phyloP scores from a whole-genome alignment of 2,329 filamentous ascomycete species.

The Nothopassalora personata region DNA sequence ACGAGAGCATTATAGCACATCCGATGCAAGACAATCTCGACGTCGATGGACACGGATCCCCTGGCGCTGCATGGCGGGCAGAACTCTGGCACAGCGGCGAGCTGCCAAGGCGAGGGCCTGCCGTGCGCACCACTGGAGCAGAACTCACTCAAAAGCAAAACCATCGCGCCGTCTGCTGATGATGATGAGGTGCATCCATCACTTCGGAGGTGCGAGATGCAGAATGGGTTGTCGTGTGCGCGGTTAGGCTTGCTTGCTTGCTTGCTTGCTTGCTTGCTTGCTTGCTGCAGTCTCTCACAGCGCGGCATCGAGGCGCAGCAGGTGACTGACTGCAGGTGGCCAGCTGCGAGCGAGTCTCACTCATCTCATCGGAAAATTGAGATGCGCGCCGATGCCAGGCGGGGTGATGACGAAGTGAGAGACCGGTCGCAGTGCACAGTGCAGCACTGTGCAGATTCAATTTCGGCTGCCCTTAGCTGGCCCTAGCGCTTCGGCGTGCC shows the following conservation, averaged over 20 bases:
- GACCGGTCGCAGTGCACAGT: not conserved
- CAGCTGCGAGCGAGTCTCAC: not conserved
- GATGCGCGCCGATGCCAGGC: not conserved
- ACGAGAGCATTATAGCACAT: not conserved
- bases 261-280: too few relatives aligned
- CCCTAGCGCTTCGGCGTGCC: not conserved
- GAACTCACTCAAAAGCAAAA: not conserved
- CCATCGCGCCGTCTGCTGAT: not conserved
- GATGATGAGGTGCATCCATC: too few relatives aligned
- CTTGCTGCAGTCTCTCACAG: not conserved
- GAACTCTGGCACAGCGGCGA: not conserved
- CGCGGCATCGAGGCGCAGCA: not conserved
- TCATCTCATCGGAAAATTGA: too few relatives aligned
- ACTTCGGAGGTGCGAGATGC: too few relatives aligned
- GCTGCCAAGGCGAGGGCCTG: not conserved
- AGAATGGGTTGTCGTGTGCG: not conserved
- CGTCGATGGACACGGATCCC: not conserved
- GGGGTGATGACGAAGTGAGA: not conserved
- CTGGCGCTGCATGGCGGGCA: not conserved
- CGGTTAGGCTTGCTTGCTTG: not conserved
- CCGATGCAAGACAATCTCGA: slow-evolving; percentile 1
- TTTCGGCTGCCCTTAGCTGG: not conserved
- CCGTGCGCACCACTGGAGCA: not conserved
- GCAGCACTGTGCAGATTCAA: not conserved
- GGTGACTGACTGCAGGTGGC: not conserved